phyloP scores from a whole-genome alignment of 2,329 filamentous ascomycete species.

The Malbranchea zuffiana region DNA sequence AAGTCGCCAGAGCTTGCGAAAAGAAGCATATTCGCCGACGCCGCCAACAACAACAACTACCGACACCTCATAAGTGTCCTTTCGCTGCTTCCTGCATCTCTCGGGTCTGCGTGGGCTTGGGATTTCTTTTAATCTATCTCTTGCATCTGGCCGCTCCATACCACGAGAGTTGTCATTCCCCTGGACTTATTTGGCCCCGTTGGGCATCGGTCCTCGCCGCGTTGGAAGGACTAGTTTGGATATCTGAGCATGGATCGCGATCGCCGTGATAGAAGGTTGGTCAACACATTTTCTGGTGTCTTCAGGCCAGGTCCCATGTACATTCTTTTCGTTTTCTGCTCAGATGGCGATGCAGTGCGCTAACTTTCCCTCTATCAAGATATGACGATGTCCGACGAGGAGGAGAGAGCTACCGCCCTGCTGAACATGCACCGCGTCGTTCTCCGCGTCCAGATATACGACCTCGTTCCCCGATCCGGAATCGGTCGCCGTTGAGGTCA shows the following conservation, averaged over 20 bases:
- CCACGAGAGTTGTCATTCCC: too few relatives aligned
- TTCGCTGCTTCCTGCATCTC: too few relatives aligned
- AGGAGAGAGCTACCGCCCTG: slow-evolving; percentile 36
- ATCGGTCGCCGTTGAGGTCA: slow-evolving; percentile 24
- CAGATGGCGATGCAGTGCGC: not conserved
- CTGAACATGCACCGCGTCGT: slow-evolving; percentile 23
- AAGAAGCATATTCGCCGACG: too few relatives aligned
- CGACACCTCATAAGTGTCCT: too few relatives aligned
- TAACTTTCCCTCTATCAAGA: slow-evolving; percentile 9
- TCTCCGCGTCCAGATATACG: slow-evolving; percentile 29
- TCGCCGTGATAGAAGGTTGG: slow-evolving; percentile 33
- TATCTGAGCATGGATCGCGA: slow-evolving; percentile 33
- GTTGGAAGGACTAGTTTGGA: too few relatives aligned
- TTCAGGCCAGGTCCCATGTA: slow-evolving; percentile 18
- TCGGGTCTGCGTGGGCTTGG: too few relatives aligned
- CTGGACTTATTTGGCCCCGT: too few relatives aligned
- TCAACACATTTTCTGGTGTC: slow-evolving; percentile 6
- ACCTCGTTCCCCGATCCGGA: slow-evolving; percentile 29
- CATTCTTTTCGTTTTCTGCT: slow-evolving; percentile 17
- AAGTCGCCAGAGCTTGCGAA: too few relatives aligned
- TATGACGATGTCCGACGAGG: slow-evolving; percentile 30
- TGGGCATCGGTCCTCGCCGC: too few relatives aligned
- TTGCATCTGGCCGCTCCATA: too few relatives aligned
- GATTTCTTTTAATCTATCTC: too few relatives aligned
- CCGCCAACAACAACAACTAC: too few relatives aligned